Evolutionary conservation across 768 basidiomycete genomes (phyloP).

Genomic region (Rhodotorula taiwanensis): DNA sequence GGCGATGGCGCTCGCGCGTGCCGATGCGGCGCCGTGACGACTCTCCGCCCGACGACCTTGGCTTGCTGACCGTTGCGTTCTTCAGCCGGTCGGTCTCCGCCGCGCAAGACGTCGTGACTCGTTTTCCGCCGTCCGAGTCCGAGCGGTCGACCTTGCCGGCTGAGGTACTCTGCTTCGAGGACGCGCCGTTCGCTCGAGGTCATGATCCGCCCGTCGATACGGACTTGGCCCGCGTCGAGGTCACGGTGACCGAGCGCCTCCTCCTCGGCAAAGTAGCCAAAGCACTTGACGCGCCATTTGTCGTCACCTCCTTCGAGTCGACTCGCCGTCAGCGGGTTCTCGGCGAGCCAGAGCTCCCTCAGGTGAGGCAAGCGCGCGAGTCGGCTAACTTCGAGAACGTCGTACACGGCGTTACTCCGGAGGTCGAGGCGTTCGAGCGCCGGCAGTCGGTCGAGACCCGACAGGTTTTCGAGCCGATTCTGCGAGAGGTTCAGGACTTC

Average conservation of each 20-base stretch:
- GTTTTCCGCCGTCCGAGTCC: neutral
- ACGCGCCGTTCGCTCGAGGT: slow-evolving; percentile 13
- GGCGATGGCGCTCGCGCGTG: neutral
- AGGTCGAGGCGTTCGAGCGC: slow-evolving; percentile 81
- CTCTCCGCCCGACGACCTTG: slow-evolving; percentile 29
- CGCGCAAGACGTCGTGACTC: slow-evolving; percentile 1
- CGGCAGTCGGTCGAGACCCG: slow-evolving; percentile 81
- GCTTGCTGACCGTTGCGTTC: slow-evolving; percentile 6
- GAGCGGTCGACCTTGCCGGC: slow-evolving; percentile 1
- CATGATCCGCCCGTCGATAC: slow-evolving; percentile 25
- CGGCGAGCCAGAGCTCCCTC: slow-evolving; percentile 70
- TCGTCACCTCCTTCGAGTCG: slow-evolving; percentile 56
- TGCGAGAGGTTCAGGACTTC: slow-evolving; percentile 68
- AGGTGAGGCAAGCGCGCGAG: slow-evolving; percentile 73
- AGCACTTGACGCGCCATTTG: slow-evolving; percentile 64
- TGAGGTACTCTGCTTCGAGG: slow-evolving; percentile 12
- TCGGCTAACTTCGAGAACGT: slow-evolving; percentile 75
- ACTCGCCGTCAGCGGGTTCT: slow-evolving; percentile 61
- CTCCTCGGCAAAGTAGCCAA: slow-evolving; percentile 76
- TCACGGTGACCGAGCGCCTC: slow-evolving; percentile 38
- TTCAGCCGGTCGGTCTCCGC: neutral
- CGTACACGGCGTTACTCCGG: slow-evolving; percentile 68
- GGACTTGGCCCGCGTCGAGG: slow-evolving; percentile 47
- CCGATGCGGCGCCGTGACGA: slow-evolving; percentile 23
- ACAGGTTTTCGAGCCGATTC: slow-evolving; percentile 90